phyloP scores from a whole-genome alignment of 192 early-diverging fungal species.

The Funneliformis mosseae region DNA sequence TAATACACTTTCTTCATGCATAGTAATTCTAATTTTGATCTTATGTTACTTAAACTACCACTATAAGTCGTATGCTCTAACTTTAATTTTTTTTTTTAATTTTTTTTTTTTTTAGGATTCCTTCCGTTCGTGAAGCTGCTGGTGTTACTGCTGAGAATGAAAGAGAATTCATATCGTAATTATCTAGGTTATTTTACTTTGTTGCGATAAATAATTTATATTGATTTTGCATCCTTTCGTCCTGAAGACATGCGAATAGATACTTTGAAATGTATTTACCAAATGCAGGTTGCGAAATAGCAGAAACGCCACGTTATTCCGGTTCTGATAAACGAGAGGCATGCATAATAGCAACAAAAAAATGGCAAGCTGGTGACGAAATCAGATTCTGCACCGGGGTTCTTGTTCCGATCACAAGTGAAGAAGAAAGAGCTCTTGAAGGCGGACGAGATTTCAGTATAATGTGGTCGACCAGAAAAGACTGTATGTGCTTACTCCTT shows the following conservation, averaged over 20 bases:
- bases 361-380: conserved; percentile 51
- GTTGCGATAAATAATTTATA: not conserved
- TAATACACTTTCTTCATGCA: not conserved
- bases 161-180: conserved; percentile 6
- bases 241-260: conserved; percentile 39
- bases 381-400: conserved; percentile 53
- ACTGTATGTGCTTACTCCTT: conserved; percentile 56
- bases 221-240: not conserved
- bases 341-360: conserved; percentile 55
- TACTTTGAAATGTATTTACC: conserved; percentile 53
- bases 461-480: conserved; percentile 39
- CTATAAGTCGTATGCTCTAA: no score
- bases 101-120: not conserved
- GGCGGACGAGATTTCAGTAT: conserved; percentile 35
- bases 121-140: conserved; percentile 1
- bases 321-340: conserved; percentile 52
- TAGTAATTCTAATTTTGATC: not conserved
- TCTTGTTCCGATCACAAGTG: conserved; percentile 49
- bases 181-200: not conserved
- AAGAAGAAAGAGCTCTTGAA: conserved; percentile 55
- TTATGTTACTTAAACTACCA: not conserved
- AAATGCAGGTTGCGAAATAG: conserved; percentile 59
- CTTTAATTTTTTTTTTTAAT: not conserved
- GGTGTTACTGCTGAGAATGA: not conserved
- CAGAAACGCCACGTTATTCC: conserved; percentile 54